Base-by-base conservation (phyloP, 306 rosid species). In the Vicia villosa region DNA sequence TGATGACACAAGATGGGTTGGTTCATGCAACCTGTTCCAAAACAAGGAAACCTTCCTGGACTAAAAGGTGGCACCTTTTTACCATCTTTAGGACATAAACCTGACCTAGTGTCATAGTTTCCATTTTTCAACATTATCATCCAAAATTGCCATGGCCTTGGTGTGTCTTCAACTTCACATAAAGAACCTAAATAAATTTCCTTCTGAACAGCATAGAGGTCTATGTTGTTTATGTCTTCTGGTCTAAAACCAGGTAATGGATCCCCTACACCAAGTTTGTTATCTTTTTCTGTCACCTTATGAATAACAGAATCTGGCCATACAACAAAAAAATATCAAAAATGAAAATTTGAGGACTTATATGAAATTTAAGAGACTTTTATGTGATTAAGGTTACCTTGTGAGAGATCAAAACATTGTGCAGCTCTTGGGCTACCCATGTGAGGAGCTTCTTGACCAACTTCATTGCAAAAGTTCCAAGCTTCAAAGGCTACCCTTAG, bases 381-480 rank as follows among this genome's bases (percentile, higher is more conserved):
- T 11, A 65, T 45, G 50, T 62, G 34, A 51, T 57, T 46, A 67
- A 60, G 50, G 68, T 72, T 71, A 83, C 92, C 71, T 63, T 86
- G 43, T 63, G 80, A 73, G 77, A 91, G 81, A 85, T 88, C 88
- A 68, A 91, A 91, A 63, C 97, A 89, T 37, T 91, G 89, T 38
- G 96, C 93, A 16, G 88, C 91, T 85, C 94, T 85, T 14, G 97
- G 96, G 66, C 90, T 87, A 46, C 96, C 96, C 88, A 81, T 86
- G 32, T 49, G 56, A 64, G 96, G 91, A 75, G 96, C 89, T 82
- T 91, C 94, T 73, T 75, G 47, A 4, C 88, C 96, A 75, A 88
- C 97, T 77, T 91, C 96, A 77, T 91, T 89, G 87, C 97, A 91
- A 58, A 91, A 91, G 77, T 87, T 91, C 97, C 97, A 87, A 82